These are phyloP conservation scores for Pseudogymnoascus sp. DNA, from an alignment of 2,329 filamentous ascomycete genomes.

Conservation along the genomic window DNA sequence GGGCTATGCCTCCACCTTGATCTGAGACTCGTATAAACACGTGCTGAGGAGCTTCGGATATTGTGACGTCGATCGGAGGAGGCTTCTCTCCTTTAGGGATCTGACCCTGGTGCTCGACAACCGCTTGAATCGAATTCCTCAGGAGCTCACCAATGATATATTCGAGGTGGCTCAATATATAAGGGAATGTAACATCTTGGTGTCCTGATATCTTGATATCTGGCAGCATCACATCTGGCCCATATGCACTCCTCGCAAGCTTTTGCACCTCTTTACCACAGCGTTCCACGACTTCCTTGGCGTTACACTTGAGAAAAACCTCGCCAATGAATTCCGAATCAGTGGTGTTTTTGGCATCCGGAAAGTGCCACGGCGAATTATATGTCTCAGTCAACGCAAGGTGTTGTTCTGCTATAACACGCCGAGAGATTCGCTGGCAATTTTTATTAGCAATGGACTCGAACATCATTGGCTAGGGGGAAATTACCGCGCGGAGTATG, in stretches of 20 bases:
- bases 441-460: not conserved
- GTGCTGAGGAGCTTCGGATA: slow-evolving; percentile 90
- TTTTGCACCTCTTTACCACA: slow-evolving; percentile 71
- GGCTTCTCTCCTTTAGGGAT: slow-evolving; percentile 37
- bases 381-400: slow-evolving; percentile 92
- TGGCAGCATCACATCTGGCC: slow-evolving; percentile 63
- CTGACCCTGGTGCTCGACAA: slow-evolving; percentile 65
- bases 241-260: slow-evolving; percentile 69
- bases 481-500: slow-evolving; percentile 72
- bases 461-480: not conserved
- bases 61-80: slow-evolving; percentile 84
- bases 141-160: slow-evolving; percentile 95
- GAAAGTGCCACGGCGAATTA: slow-evolving; percentile 82
- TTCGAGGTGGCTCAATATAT: slow-evolving; percentile 91
- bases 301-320: slow-evolving; percentile 88
- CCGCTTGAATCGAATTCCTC: slow-evolving; percentile 88
- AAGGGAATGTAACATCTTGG: slow-evolving; percentile 84
- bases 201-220: slow-evolving; percentile 80
- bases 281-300: slow-evolving; percentile 77
- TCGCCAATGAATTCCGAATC: slow-evolving; percentile 86
- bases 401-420: slow-evolving; percentile 96
- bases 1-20: slow-evolving; percentile 83
- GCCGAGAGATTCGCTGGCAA: slow-evolving; percentile 75
- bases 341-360: slow-evolving; percentile 53
- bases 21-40: slow-evolving; percentile 96